These are phyloP conservation scores for Echeveria elegans DNA, from an alignment of 164 flowering plant genomes.

Conservation along the genomic window DNA sequence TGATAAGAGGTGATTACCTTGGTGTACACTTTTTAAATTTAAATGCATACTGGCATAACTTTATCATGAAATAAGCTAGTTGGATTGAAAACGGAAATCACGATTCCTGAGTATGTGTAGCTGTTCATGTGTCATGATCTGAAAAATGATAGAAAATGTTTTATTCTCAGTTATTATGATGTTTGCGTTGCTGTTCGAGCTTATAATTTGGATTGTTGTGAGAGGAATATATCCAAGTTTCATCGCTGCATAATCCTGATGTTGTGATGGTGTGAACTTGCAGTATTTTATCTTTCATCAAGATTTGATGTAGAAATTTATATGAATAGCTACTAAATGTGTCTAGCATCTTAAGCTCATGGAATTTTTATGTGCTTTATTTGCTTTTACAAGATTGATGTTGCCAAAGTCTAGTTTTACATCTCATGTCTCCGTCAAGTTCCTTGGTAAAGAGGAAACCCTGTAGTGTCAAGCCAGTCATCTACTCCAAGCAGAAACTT, in stretches of 20 bases:
- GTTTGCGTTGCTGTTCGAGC: not conserved
- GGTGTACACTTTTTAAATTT: not conserved
- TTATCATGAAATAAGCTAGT: not conserved
- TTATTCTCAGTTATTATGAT: not conserved
- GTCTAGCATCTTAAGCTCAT: not conserved
- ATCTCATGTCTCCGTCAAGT: not conserved
- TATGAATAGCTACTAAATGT: not conserved
- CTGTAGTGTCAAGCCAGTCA: slow-evolving; percentile 29
- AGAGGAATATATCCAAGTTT: too few species aligned
- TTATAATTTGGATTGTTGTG: too few species aligned
- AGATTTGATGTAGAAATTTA: not conserved
- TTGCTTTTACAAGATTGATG: not conserved
- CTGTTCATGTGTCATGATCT: not conserved
- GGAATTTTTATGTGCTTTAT: not conserved
- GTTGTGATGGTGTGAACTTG: not conserved
- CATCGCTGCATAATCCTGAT: too few species aligned
- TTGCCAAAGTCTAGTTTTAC: not conserved
- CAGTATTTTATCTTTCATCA: too few species aligned
- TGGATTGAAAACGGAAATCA: not conserved
- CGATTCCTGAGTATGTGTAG: not conserved
- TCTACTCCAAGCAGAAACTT: slow-evolving; percentile 31
- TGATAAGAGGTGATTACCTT: not conserved
- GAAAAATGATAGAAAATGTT: not conserved
- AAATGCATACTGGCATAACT: too few species aligned
- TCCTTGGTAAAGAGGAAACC: slow-evolving; percentile 17